phyloP scores from a whole-genome alignment of 352 stramenopile genomes.

The Plasmopara muralis region DNA sequence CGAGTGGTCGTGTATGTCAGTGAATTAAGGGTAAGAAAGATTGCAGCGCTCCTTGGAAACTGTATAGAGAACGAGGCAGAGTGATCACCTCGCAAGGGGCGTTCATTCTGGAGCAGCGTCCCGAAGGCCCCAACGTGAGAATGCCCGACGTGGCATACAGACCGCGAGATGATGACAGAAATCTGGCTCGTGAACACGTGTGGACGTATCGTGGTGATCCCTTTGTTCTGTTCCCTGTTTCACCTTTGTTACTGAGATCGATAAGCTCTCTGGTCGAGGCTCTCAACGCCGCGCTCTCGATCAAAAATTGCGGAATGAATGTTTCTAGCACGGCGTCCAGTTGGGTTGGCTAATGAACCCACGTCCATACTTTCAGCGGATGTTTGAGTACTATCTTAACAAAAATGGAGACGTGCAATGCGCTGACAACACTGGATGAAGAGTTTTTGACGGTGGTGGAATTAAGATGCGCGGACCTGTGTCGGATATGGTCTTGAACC shows the following conservation, averaged over 20 bases:
- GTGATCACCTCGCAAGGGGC: conserved; percentile 9
- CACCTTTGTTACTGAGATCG: conserved; percentile 4
- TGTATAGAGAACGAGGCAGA: conserved; percentile 8
- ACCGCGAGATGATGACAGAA: conserved; percentile 3
- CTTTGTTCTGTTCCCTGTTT: too few species aligned
- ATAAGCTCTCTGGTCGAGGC: conserved; percentile 5
- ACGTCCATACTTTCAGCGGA: conserved; percentile 4
- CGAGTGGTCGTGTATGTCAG: conserved; percentile 13
- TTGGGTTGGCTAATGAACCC: conserved; percentile 11
- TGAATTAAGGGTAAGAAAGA: conserved; percentile 3
- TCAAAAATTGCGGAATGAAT: conserved; percentile 12
- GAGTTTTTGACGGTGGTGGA: conserved; percentile 8
- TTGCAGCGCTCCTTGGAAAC: neutral
- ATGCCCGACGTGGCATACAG: conserved; percentile 11
- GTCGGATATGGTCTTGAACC: conserved; percentile 10
- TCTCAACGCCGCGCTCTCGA: conserved; percentile 5
- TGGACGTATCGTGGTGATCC: conserved; percentile 17
- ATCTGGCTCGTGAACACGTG: conserved; percentile 1
- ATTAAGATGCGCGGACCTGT: conserved; percentile 5
- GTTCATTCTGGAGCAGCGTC: conserved; percentile 5
- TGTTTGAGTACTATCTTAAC: conserved; percentile 21
- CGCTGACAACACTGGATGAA: conserved; percentile 2
- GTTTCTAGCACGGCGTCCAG: conserved; percentile 7
- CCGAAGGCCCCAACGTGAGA: conserved; percentile 5
- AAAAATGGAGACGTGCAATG: conserved; percentile 8